phyloP scores from a whole-genome alignment of 2,329 filamentous ascomycete species.

The Didymella exigua region DNA sequence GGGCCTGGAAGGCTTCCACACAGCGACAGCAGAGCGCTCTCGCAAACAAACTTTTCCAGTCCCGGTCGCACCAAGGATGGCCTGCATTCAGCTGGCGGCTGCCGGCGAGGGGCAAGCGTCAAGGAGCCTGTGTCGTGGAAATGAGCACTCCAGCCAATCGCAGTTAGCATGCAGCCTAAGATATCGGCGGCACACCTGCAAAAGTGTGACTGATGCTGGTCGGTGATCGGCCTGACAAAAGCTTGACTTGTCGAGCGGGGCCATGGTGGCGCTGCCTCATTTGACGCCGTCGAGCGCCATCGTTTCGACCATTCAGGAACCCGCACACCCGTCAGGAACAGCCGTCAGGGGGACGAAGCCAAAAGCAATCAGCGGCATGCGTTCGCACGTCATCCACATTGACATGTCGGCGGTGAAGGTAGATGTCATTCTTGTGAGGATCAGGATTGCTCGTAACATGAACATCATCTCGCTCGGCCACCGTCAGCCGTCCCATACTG shows the following conservation, averaged over 20 bases:
- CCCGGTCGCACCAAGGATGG: conserved; percentile 29
- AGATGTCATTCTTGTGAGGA: conserved; percentile 3
- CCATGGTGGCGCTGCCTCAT: conserved; percentile 26
- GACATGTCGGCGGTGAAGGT: background rate
- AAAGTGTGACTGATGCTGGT: conserved; percentile 17
- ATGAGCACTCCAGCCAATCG: conserved; percentile 18
- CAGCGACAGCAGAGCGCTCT: conserved; percentile 23
- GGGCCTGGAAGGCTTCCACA: conserved; percentile 22
- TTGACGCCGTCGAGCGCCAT: conserved; percentile 28
- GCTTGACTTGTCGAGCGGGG: conserved; percentile 28
- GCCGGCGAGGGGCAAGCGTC: conserved; percentile 28
- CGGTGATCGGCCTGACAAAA: conserved; percentile 31
- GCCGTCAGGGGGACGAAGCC: conserved; percentile 13
- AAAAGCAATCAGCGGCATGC: conserved; percentile 14
- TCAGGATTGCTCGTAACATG: background rate
- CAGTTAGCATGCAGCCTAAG: conserved; percentile 15
- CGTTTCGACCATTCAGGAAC: conserved; percentile 37
- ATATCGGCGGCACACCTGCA: conserved; percentile 14
- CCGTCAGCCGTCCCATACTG: background rate
- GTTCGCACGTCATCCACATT: conserved; percentile 14
- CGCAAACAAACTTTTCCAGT: conserved; percentile 36
- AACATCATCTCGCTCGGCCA: background rate
- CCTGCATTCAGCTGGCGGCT: conserved; percentile 26
- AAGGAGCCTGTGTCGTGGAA: conserved; percentile 19
- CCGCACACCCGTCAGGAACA: conserved; percentile 25